Conservation (phyloP, 2,329 filamentous ascomycete genomes). For the Sarocladium oryzae region DNA sequence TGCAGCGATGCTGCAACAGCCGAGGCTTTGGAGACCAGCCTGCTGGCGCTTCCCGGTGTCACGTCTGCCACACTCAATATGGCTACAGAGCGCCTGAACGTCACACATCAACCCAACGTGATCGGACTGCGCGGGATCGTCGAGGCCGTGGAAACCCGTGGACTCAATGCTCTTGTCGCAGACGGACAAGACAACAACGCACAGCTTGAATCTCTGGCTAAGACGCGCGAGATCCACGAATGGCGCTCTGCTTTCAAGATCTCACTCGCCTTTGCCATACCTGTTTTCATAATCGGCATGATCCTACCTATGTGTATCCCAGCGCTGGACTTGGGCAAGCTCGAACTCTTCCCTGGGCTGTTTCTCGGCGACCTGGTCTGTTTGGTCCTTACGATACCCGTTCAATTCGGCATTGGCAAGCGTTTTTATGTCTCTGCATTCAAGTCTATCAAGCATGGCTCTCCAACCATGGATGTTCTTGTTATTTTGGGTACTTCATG, state of each 20-base stretch:
- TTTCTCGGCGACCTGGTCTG: constrained; percentile 86
- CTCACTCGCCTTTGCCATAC: constrained; percentile 75
- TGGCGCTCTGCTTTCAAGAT: constrained; percentile 78
- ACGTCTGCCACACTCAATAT: constrained; percentile 67
- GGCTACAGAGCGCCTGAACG: constrained; percentile 63
- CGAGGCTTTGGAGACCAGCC: constrained; percentile 59
- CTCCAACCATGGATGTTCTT: constrained; percentile 96
- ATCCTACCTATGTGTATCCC: constrained; percentile 80
- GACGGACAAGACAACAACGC: constrained; percentile 95
- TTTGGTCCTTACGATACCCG: constrained; percentile 76
- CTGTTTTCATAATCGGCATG: constrained; percentile 92
- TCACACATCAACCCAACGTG: constrained; percentile 64
- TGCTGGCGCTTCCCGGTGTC: constrained; percentile 64
- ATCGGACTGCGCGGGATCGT: constrained; percentile 79
- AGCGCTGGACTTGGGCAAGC: constrained; percentile 66
- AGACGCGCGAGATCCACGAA: constrained; percentile 92
- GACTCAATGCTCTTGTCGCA: constrained; percentile 82
- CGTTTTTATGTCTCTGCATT: constrained; percentile 92
- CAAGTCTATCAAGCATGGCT: constrained; percentile 83
- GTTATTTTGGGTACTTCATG: constrained; percentile 90
- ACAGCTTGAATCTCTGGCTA: constrained; percentile 89
- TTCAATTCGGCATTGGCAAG: constrained; percentile 93
- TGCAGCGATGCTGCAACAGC: constrained; percentile 66
- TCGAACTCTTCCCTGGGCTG: constrained; percentile 64
- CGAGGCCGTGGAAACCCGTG: constrained; percentile 70